These are phyloP conservation scores for Picea sitchensis DNA, from an alignment of 75 land plant species.

Conservation along the genomic window DNA sequence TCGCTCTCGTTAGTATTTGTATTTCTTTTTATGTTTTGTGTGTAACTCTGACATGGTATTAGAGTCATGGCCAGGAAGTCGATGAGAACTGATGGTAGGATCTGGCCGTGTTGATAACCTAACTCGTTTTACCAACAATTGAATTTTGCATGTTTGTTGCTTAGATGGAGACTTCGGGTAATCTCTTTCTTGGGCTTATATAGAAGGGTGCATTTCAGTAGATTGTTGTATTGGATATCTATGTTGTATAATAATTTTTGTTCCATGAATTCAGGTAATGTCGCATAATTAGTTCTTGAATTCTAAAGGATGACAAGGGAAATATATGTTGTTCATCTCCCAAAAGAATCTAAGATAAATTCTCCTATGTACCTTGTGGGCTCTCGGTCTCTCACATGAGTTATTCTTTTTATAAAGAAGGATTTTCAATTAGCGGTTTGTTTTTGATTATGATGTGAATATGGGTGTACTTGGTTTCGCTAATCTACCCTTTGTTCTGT, in stretches of 20 bases:
- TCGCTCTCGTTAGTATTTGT: too few species aligned
- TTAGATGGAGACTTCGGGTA: not conserved
- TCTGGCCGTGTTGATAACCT: too few species aligned
- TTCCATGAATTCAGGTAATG: not conserved
- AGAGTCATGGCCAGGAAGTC: too few species aligned
- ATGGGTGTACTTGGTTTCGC: not conserved
- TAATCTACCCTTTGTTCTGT: not conserved
- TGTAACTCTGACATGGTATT: too few species aligned
- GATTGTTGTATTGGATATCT: not conserved
- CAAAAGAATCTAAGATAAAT: not conserved
- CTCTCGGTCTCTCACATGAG: not conserved
- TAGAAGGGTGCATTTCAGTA: not conserved
- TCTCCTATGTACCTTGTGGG: not conserved
- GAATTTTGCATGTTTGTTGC: not conserved
- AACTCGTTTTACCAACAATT: not conserved
- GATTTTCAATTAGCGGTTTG: not conserved
- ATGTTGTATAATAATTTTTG: not conserved
- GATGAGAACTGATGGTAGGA: too few species aligned
- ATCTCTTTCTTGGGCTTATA: not conserved
- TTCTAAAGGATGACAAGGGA: not conserved
- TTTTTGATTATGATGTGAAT: not conserved
- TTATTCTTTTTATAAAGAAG: not conserved
- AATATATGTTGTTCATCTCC: not conserved
- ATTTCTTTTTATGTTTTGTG: too few species aligned
- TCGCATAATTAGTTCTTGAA: not conserved